Conservation (phyloP, 768 basidiomycete genomes). For the Leccinum subgranulosum region DNA sequence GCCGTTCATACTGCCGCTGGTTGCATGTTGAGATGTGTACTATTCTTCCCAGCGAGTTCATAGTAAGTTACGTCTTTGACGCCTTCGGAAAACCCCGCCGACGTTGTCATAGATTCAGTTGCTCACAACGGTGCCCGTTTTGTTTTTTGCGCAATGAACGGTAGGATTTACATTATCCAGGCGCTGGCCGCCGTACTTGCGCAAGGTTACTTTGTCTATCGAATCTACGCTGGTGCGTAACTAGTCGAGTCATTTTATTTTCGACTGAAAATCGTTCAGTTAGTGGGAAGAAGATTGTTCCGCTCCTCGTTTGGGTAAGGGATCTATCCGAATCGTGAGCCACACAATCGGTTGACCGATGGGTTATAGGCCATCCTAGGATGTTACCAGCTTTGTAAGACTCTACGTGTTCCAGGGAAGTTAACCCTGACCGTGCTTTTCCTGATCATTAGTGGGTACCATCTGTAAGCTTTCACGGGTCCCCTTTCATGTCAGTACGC, state of each 20-base stretch:
- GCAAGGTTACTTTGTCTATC: conserved; percentile 12
- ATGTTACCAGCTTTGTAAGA: conserved; percentile 10
- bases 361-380: neutral
- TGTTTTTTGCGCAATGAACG: neutral
- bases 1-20: neutral
- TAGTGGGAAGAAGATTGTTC: neutral
- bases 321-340: neutral
- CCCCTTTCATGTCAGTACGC: neutral
- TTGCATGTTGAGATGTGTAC: neutral
- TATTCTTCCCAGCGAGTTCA: neutral
- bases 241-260: no score
- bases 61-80: conserved; percentile 1
- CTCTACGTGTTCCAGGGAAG: no score
- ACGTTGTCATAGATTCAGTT: conserved; percentile 4
- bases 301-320: conserved; percentile 12
- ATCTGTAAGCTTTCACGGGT: neutral
- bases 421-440: neutral
- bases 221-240: conserved; percentile 10
- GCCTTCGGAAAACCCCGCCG: no score
- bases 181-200: neutral
- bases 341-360: neutral
- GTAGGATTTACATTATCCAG: conserved; percentile 3
- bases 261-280: conserved; percentile 1
- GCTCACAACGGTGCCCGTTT: neutral
- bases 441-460: neutral